phyloP scores from a whole-genome alignment of 2,329 filamentous ascomycete species.

The Trichophyton simii region DNA sequence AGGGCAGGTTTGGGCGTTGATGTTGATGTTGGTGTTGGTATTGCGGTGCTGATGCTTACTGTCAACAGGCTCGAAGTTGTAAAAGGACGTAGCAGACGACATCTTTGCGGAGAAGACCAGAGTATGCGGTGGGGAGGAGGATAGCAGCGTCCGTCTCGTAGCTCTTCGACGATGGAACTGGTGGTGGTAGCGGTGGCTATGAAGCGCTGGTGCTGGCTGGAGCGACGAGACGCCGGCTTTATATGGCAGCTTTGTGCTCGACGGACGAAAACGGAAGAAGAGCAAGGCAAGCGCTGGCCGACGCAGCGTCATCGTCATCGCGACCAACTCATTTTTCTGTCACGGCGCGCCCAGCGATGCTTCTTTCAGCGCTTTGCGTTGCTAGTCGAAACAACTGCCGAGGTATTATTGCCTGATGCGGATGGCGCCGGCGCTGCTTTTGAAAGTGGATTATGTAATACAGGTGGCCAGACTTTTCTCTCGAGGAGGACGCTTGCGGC shows the following conservation, averaged over 20 bases:
- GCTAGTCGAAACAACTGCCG: background rate
- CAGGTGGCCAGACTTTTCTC: no score
- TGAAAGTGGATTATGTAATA: background rate
- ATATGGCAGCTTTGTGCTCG: background rate
- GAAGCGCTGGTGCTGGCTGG: background rate
- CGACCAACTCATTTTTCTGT: background rate
- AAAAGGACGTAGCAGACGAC: slow-evolving; percentile 31
- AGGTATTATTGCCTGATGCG: background rate
- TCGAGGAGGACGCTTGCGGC: no score
- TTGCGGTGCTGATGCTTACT: slow-evolving; percentile 31
- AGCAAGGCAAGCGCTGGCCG: background rate
- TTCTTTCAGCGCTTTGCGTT: background rate
- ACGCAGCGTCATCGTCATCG: background rate
- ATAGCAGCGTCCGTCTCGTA: background rate
- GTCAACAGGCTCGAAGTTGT: slow-evolving; percentile 47
- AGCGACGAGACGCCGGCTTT: background rate
- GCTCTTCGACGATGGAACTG: background rate
- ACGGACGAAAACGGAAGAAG: background rate
- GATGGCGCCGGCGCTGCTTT: background rate
- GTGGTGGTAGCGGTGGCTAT: background rate
- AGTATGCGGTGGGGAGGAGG: background rate
- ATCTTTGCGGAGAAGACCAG: slow-evolving; percentile 6
- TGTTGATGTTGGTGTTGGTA: no score
- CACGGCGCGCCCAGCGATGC: background rate
- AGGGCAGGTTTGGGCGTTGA: no score